These are phyloP conservation scores for Cryphonectria radicalis DNA, from an alignment of 2,329 filamentous ascomycete genomes.

Conservation along the genomic window DNA sequence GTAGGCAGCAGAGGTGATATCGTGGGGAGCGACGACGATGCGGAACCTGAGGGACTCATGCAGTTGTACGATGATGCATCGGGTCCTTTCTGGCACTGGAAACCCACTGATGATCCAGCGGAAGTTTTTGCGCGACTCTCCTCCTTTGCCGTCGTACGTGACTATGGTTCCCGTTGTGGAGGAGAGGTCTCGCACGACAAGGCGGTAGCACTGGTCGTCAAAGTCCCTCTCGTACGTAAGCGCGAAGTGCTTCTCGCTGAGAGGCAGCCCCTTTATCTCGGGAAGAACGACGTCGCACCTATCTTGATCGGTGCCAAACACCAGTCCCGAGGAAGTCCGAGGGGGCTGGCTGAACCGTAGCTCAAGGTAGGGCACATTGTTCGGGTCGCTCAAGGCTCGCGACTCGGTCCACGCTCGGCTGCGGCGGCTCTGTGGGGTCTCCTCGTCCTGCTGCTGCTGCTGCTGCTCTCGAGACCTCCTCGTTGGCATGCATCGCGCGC, in stretches of 20 bases:
- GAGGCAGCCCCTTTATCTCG: too few species aligned
- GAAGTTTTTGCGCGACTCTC: neutral
- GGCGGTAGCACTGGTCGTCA: neutral
- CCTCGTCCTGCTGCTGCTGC: too few species aligned
- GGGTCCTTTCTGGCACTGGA: rapidly evolving
- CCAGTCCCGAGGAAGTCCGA: neutral
- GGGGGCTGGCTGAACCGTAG: neutral
- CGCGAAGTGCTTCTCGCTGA: slow-evolving; percentile 1
- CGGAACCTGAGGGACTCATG: neutral
- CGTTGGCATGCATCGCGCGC: neutral
- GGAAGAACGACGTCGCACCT: neutral
- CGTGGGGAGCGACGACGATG: neutral
- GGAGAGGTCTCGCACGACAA: neutral
- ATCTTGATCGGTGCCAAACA: neutral
- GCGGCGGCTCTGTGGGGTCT: too few species aligned
- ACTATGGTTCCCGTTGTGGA: neutral
- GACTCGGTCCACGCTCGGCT: too few species aligned
- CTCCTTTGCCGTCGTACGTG: neutral
- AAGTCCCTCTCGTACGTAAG: neutral
- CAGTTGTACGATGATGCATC: neutral
- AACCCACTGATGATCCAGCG: slow-evolving; percentile 2
- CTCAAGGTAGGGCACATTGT: neutral
- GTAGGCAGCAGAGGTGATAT: neutral
- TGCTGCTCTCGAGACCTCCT: too few species aligned
- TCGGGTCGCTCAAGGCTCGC: too few species aligned